phyloP scores from a whole-genome alignment of 106 monocot species.

The Platanthera guangdongensis region DNA sequence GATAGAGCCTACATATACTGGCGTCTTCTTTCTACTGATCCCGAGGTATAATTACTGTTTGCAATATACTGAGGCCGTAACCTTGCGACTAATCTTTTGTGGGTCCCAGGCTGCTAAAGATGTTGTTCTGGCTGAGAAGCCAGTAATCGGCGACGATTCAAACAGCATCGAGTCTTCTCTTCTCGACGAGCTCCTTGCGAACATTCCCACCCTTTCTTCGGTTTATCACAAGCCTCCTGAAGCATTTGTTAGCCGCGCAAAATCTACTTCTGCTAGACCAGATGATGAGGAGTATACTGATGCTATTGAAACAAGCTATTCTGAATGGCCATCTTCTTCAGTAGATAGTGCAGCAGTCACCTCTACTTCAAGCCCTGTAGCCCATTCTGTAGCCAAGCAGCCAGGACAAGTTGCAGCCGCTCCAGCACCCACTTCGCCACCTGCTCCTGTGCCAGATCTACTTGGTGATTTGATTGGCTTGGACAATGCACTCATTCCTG shows the following conservation, averaged over 20 bases:
- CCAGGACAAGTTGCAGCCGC: constrained; percentile 22
- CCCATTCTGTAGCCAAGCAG: constrained; percentile 31
- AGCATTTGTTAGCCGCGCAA: constrained; percentile 81
- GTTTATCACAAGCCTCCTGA: constrained; percentile 98
- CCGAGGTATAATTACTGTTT: constrained; percentile 57
- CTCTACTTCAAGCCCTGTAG: constrained; percentile 25
- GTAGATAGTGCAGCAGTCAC: constrained; percentile 38
- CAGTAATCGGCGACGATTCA: constrained; percentile 96
- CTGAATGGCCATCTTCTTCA: constrained; percentile 77
- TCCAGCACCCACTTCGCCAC: constrained; percentile 26
- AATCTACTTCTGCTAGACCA: constrained; percentile 39
- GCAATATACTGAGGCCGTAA: not conserved
- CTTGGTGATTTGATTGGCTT: constrained; percentile 92
- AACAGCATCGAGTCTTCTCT: constrained; percentile 85
- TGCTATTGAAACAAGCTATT: constrained; percentile 55
- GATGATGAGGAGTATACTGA: constrained; percentile 83
- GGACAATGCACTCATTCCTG: constrained; percentile 75
- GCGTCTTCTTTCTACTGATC: constrained; percentile 99
- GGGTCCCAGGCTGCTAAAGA: constrained; percentile 89
- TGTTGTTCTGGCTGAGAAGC: constrained; percentile 97
- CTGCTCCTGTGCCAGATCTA: constrained; percentile 78
- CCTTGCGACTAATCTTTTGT: constrained; percentile 1
- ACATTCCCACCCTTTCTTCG: constrained; percentile 95
- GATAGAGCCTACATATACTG: constrained; percentile 99
- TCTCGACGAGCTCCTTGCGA: constrained; percentile 95